These are phyloP conservation scores for Geotrichum histeridarum DNA, from an alignment of 1,139 yeast genomes.

Conservation along the genomic window DNA sequence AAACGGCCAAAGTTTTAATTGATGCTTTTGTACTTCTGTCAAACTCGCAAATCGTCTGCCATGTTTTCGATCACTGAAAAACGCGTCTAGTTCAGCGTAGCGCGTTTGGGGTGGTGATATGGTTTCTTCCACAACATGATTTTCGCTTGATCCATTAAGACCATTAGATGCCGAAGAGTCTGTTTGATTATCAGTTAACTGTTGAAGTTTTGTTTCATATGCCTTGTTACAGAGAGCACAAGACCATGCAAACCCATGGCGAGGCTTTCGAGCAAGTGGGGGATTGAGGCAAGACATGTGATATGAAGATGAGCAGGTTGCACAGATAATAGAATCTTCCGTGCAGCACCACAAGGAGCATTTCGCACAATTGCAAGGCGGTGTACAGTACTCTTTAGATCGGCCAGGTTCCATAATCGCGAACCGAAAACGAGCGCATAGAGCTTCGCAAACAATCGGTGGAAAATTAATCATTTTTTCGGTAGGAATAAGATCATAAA, in stretches of 20 bases:
- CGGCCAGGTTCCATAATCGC: slow-evolving; percentile 72
- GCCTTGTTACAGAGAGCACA: slow-evolving; percentile 67
- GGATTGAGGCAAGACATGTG: slow-evolving; percentile 88
- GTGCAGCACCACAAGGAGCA: slow-evolving; percentile 83
- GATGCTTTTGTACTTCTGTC: slow-evolving; percentile 36
- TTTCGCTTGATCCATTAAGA: background rate
- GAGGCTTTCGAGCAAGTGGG: slow-evolving; percentile 72
- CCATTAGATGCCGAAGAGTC: background rate
- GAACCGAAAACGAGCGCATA: slow-evolving; percentile 64
- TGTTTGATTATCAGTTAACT: slow-evolving; percentile 23
- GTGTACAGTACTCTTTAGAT: slow-evolving; percentile 56
- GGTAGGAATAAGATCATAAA: slow-evolving; percentile 71
- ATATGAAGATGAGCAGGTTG: slow-evolving; percentile 62
- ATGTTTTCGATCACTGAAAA: slow-evolving; percentile 34
- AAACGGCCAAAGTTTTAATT: slow-evolving; percentile 56
- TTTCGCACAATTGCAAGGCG: slow-evolving; percentile 65
- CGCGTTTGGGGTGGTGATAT: slow-evolving; percentile 37
- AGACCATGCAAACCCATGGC: slow-evolving; percentile 90
- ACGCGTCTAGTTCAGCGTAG: slow-evolving; percentile 54
- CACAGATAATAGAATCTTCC: slow-evolving; percentile 73
- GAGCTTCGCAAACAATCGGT: slow-evolving; percentile 55
- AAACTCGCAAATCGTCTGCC: slow-evolving; percentile 26
- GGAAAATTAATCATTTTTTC: slow-evolving; percentile 52
- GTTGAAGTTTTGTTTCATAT: slow-evolving; percentile 27
- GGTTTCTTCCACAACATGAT: background rate